Conservation (phyloP, 441 rosid species). For the Sinapis alba region DNA sequence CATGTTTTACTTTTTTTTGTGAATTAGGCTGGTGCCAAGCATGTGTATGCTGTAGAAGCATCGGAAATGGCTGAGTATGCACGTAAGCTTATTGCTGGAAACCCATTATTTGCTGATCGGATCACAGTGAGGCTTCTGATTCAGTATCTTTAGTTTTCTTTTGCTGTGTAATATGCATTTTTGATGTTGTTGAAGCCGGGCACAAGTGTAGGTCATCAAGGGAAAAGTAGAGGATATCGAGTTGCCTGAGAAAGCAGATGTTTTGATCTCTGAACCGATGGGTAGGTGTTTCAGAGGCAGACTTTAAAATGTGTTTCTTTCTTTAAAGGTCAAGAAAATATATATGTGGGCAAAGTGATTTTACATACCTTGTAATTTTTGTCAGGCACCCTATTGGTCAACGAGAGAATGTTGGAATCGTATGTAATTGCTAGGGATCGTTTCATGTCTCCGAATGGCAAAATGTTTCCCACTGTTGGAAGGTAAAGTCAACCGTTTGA, state of each 20-base stretch:
- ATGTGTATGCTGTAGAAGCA: slow-evolving; percentile 95
- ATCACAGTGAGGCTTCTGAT: slow-evolving; percentile 62
- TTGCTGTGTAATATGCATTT: slow-evolving; percentile 27
- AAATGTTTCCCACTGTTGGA: slow-evolving; percentile 92
- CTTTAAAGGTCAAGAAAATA: neutral
- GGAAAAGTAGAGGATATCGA: slow-evolving; percentile 96
- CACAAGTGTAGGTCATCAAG: slow-evolving; percentile 65
- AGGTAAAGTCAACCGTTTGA: slow-evolving; percentile 60
- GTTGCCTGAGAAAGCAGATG: slow-evolving; percentile 91
- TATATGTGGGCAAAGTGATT: neutral
- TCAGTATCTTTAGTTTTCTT: slow-evolving; percentile 8
- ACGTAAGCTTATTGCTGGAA: slow-evolving; percentile 83
- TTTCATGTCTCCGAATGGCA: slow-evolving; percentile 76
- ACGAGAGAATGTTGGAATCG: slow-evolving; percentile 94
- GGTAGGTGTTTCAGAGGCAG: slow-evolving; percentile 58
- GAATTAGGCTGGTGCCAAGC: slow-evolving; percentile 90
- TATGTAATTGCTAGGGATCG: slow-evolving; percentile 95
- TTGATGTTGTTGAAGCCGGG: slow-evolving; percentile 18
- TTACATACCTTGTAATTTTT: neutral
- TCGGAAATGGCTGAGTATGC: slow-evolving; percentile 98
- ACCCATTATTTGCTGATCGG: slow-evolving; percentile 68
- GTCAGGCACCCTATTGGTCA: slow-evolving; percentile 85
- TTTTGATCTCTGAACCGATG: slow-evolving; percentile 95
- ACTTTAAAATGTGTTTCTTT: neutral
- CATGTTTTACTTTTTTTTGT: neutral